Percentiles rank a stretch among this genome's conserved stretches.
Conservation (phyloP, 805 yeast genomes). For the Maudiozyma barnettii region DNA sequence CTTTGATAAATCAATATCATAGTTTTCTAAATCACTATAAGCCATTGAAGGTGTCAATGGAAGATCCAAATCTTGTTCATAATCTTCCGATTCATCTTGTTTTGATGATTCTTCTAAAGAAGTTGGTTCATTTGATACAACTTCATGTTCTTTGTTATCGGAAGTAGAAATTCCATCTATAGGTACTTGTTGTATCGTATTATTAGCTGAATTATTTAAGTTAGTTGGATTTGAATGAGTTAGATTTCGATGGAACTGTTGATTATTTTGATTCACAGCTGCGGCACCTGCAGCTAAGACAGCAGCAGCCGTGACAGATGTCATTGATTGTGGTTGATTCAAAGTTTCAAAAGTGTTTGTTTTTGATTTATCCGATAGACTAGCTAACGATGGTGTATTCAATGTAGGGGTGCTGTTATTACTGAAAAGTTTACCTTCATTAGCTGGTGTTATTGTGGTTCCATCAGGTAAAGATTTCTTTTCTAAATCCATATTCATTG, state of each 20-base stretch:
- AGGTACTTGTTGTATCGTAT: background rate
- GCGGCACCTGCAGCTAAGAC: conserved; percentile 22
- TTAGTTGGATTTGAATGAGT: conserved; percentile 4
- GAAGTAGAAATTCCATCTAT: background rate
- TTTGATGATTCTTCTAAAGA: background rate
- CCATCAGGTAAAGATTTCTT: conserved; percentile 9
- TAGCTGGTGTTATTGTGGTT: conserved; percentile 4
- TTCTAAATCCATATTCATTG: conserved; percentile 25
- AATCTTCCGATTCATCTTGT: background rate
- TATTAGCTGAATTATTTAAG: background rate
- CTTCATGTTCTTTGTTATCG: background rate
- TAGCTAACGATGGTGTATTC: conserved; percentile 8
- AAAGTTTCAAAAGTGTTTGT: background rate
- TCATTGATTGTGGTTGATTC: conserved; percentile 4
- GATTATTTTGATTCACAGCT: conserved; percentile 18
- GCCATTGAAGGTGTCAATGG: background rate
- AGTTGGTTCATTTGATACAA: too few species aligned
- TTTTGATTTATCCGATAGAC: background rate
- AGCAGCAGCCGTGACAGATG: conserved; percentile 20
- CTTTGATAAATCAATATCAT: conserved; percentile 10
- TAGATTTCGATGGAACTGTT: conserved; percentile 11
- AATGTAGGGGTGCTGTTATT: conserved; percentile 16
- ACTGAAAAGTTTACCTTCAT: conserved; percentile 7
- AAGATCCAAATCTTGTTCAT: background rate
- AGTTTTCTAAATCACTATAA: conserved; percentile 11